Evolutionary conservation across 1,284 basidiomycete genomes (phyloP), one percentile per base, ranked within the genome.

Genomic region (Trametes hirsuta): DNA sequence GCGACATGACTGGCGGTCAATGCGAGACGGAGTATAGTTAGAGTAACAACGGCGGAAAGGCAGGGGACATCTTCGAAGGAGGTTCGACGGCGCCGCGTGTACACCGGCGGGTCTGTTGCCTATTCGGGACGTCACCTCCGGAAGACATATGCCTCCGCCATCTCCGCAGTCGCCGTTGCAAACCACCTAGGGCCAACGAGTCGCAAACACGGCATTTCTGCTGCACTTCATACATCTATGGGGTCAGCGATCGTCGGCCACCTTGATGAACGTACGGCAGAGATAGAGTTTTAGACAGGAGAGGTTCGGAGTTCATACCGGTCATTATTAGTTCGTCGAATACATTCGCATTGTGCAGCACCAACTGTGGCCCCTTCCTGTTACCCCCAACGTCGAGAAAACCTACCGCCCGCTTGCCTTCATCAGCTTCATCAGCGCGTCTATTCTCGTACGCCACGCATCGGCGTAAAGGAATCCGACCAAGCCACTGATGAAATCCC

Each of bases 401-500:
- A 25, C 57, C 55, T 63, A 69, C 59, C 68, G 67, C 34, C 68
- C 64, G 34, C 68, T 63, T 34, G 75, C 75, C 50, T 71, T 68
- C 47, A 76, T 61, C 47, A 79, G 63, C 51, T 69, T 69, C 49
- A 64, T 62, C 48, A 92, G 70, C 6, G 84, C 84, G 53, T 80
- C 76, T 63, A 90, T 79, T 61, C 86, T 80, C 48, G 79, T 76
- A 49, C 87, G 82, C 81, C 87, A 89, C 46, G 79, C 81, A 65
- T 90, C 85, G 5, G 84, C 93, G 67, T 94, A 95, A 41, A 93
- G 76, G 65, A 94, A 82, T 47, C 81, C 83, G 46, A 92, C 80
- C 53, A 95, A 79, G 4, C 90, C 90, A 55, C 81, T 86, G 59
- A 91, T 78, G 74, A 94, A 94, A 59, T 86, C 86, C 91, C 93